phyloP scores from a whole-genome alignment of 1,284 basidiomycete genomes.

The Fomitopsis palustris region DNA sequence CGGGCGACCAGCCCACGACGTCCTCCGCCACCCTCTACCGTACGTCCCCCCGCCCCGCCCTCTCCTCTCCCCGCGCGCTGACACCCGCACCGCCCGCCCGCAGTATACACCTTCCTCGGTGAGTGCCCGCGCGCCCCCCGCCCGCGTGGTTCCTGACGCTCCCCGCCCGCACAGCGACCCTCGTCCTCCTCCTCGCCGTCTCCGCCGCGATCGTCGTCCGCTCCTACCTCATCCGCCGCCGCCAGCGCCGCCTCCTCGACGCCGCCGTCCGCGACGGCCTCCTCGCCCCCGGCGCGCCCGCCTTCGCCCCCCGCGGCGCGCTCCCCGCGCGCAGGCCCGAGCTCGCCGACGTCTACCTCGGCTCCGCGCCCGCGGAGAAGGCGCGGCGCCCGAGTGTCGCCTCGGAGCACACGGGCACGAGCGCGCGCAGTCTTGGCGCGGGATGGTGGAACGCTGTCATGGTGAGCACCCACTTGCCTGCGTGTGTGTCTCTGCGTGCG shows the following conservation, averaged over 20 bases:
- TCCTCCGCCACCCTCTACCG: constrained; percentile 24
- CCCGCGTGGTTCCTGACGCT: background rate
- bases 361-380: background rate
- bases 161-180: constrained; percentile 45
- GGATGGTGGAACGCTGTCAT: constrained; percentile 16
- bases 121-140: constrained; percentile 3
- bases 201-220: constrained; percentile 60
- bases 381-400: background rate
- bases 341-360: constrained; percentile 19
- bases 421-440: background rate
- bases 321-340: constrained; percentile 14
- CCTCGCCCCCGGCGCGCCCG: constrained; percentile 35
- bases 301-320: background rate
- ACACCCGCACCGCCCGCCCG: constrained; percentile 2
- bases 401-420: background rate
- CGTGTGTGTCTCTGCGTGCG: background rate
- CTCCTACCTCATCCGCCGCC: constrained; percentile 53
- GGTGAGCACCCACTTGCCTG: constrained; percentile 7
- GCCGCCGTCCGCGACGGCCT: constrained; percentile 63
- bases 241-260: constrained; percentile 51
- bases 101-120: constrained; percentile 36
- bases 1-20: constrained; percentile 9
- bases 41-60: constrained; percentile 10
- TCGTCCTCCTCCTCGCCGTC: constrained; percentile 61
- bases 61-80: background rate